These are phyloP conservation scores for Solanum boliviense DNA, from an alignment of 257 asterid genomes.

Conservation along the genomic window DNA sequence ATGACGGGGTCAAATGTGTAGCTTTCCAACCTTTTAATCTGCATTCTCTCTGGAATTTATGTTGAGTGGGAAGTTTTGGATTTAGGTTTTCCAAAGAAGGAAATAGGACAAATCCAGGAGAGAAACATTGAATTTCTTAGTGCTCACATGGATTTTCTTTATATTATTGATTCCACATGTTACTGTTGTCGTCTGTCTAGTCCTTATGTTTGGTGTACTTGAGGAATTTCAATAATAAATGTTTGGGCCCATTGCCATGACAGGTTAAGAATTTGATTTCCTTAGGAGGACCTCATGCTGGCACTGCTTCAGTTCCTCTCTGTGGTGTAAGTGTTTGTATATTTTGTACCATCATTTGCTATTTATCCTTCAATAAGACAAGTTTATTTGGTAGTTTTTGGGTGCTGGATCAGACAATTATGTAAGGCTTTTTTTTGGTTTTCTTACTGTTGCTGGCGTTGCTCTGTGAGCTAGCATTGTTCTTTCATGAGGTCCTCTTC, in stretches of 20 bases:
- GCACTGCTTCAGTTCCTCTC: slow-evolving; percentile 96
- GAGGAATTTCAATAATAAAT: background rate
- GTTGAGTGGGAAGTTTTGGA: background rate
- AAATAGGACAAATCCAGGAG: background rate
- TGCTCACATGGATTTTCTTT: background rate
- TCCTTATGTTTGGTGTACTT: slow-evolving; percentile 1
- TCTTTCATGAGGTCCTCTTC: background rate
- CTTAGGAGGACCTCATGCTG: slow-evolving; percentile 96
- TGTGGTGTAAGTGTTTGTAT: slow-evolving; percentile 69
- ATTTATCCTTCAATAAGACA: background rate
- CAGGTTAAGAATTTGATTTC: slow-evolving; percentile 82
- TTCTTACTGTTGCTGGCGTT: background rate
- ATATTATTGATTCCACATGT: background rate
- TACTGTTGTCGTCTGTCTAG: background rate
- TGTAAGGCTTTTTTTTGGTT: background rate
- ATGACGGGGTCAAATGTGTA: background rate
- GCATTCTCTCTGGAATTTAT: background rate
- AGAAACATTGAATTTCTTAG: background rate
- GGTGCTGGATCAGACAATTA: background rate
- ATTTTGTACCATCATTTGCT: background rate
- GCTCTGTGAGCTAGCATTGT: background rate
- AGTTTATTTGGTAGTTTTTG: background rate
- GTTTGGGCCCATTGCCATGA: background rate
- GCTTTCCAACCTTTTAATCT: background rate
- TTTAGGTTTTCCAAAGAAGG: background rate